A percentile compares a stretch with the other conserved stretches of the same genome.
phyloP scores from a whole-genome alignment of 805 yeast genomes.

The Yamadazyma nakazawae region DNA sequence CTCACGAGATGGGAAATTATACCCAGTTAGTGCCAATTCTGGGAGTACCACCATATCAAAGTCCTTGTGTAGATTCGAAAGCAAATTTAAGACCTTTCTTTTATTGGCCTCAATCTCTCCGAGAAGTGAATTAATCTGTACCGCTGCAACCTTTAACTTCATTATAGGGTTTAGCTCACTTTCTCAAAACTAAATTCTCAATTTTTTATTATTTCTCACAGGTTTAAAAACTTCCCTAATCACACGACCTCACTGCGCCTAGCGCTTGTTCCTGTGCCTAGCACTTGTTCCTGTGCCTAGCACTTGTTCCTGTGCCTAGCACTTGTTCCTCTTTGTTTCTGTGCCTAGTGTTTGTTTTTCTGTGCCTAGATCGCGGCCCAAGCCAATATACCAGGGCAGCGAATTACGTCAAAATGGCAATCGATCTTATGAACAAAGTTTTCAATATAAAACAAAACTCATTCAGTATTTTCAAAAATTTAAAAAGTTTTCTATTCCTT shows the following conservation, averaged over 20 bases:
- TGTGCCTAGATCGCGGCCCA: background rate
- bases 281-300: background rate
- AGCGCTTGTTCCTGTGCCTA: background rate
- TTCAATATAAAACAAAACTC: background rate
- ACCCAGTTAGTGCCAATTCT: constrained; percentile 82
- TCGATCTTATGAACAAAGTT: background rate
- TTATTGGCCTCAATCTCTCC: constrained; percentile 58
- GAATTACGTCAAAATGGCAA: constrained; percentile 2
- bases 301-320: background rate
- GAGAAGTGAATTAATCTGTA: constrained; percentile 65
- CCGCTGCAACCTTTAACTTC: constrained; percentile 56
- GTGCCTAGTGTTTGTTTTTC: too few species aligned
- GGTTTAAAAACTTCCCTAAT: background rate
- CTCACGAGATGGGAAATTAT: constrained; percentile 51
- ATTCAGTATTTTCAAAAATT: too few species aligned
- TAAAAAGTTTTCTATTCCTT: background rate
- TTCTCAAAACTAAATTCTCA: background rate
- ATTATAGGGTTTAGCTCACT: constrained; percentile 24
- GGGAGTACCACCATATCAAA: constrained; percentile 74
- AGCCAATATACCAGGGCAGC: background rate
- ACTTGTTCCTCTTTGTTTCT: too few species aligned
- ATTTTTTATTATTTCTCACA: too few species aligned
- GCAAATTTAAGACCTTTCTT: constrained; percentile 40
- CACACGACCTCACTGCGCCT: background rate
- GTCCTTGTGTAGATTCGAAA: constrained; percentile 19